Percentiles rank a stretch among this genome's conserved stretches.
These are phyloP conservation scores for Didymella keratinophila DNA, from an alignment of 2,329 filamentous ascomycete species.

Conservation along the genomic window DNA sequence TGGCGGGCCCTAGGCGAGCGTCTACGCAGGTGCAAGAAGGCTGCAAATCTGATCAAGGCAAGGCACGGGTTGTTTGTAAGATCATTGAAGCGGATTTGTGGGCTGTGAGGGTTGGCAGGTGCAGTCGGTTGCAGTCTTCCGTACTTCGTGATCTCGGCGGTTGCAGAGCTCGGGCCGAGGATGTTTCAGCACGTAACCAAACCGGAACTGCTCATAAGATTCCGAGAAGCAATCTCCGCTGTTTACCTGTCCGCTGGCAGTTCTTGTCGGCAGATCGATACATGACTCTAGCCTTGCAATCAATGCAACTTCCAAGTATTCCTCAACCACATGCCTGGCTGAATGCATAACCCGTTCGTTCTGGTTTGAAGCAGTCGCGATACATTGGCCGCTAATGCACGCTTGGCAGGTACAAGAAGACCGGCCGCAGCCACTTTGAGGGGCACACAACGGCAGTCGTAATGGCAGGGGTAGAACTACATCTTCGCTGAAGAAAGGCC, in stretches of 20 bases:
- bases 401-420: slow-evolving; percentile 1
- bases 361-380: background rate
- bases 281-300: background rate
- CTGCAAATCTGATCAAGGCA: background rate
- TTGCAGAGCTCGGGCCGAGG: slow-evolving; percentile 4
- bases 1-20: slow-evolving; percentile 23
- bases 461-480: slow-evolving; percentile 1
- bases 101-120: background rate
- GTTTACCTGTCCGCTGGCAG: slow-evolving; percentile 9
- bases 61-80: background rate
- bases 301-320: background rate
- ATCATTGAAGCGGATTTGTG: background rate
- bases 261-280: slow-evolving; percentile 6
- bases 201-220: background rate
- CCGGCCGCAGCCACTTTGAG: slow-evolving; percentile 5
- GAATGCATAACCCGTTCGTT: slow-evolving; percentile 1
- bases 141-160: background rate
- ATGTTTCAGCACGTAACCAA: too few species aligned
- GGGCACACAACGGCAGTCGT: slow-evolving; percentile 1
- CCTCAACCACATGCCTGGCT: background rate
- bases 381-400: slow-evolving; percentile 2
- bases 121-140: background rate
- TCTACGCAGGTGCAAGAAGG: background rate
- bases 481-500: background rate
- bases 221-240: slow-evolving; percentile 2